Percentiles rank a stretch among this genome's conserved stretches.
These are phyloP conservation scores for Paramecium octaurelia DNA, from an alignment of 73 alveolate genomes.

Conservation along the genomic window DNA sequence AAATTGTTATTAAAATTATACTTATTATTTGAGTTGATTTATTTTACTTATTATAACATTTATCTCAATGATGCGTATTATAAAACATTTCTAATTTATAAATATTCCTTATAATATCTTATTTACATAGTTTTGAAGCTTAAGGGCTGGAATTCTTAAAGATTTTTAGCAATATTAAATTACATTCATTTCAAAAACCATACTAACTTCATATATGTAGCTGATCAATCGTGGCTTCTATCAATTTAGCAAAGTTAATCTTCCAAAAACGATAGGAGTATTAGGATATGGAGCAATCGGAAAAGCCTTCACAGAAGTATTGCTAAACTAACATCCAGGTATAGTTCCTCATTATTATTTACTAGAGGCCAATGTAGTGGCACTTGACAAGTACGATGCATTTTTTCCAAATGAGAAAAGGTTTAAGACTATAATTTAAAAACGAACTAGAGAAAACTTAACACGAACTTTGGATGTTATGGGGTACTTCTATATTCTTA, in stretches of 20 bases:
- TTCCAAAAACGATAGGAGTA: not conserved
- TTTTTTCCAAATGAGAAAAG: not conserved
- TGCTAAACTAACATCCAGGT: not conserved
- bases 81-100: not conserved
- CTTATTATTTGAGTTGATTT: not conserved
- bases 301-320: not conserved
- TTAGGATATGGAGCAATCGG: conserved; percentile 38
- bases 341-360: not conserved
- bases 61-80: not conserved
- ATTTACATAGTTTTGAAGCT: not conserved
- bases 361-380: not conserved
- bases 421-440: not conserved
- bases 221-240: not conserved
- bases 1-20: not conserved
- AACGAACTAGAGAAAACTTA: not conserved
- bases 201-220: not conserved
- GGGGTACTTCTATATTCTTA: not conserved
- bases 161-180: not conserved
- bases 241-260: not conserved
- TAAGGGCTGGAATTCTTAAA: not conserved
- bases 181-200: not conserved
- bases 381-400: not conserved
- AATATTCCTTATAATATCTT: not conserved
- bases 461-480: not conserved
- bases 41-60: not conserved